Evolutionary conservation across 2,329 filamentous ascomycete species (phyloP).

Genomic region (Coniella lustricola): DNA sequence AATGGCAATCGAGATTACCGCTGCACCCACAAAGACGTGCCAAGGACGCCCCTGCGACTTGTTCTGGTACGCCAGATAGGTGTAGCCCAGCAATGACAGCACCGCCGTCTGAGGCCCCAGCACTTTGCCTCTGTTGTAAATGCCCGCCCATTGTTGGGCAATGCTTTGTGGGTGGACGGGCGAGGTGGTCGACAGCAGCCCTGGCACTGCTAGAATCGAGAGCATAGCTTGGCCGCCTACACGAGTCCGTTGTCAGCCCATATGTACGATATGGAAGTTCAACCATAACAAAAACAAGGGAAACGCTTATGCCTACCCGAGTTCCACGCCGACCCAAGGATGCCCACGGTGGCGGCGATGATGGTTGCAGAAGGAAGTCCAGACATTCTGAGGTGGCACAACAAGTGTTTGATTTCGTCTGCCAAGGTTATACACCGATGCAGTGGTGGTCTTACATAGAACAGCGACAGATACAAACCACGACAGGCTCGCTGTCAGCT

Average conservation of each 20-base stretch:
- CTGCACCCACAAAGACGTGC: slow-evolving; percentile 28
- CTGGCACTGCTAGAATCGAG: slow-evolving; percentile 30
- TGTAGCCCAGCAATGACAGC: slow-evolving; percentile 27
- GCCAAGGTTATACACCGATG: no score
- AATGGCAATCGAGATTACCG: slow-evolving; percentile 28
- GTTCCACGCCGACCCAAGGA: slow-evolving; percentile 31
- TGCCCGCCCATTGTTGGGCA: slow-evolving; percentile 29
- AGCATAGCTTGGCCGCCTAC: slow-evolving; percentile 30
- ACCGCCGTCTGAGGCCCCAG: slow-evolving; percentile 31
- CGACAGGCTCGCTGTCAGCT: no score
- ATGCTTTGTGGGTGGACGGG: slow-evolving; percentile 23
- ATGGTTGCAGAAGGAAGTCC: slow-evolving; percentile 17
- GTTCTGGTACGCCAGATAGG: slow-evolving; percentile 30
- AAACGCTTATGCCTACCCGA: slow-evolving; percentile 24
- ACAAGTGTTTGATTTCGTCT: not conserved
- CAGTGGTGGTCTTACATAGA: not conserved
- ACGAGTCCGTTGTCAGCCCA: not conserved
- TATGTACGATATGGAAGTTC: not conserved
- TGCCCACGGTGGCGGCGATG: slow-evolving; percentile 30
- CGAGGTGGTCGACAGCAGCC: slow-evolving; percentile 20
- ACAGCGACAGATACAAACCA: no score
- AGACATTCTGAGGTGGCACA: slow-evolving; percentile 4
- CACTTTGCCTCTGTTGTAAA: slow-evolving; percentile 30
- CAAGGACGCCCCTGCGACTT: slow-evolving; percentile 21
- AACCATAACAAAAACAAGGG: no score